Base-by-base conservation (phyloP, 371 early-diverging fungal species). In the Mucor mucedo region DNA sequence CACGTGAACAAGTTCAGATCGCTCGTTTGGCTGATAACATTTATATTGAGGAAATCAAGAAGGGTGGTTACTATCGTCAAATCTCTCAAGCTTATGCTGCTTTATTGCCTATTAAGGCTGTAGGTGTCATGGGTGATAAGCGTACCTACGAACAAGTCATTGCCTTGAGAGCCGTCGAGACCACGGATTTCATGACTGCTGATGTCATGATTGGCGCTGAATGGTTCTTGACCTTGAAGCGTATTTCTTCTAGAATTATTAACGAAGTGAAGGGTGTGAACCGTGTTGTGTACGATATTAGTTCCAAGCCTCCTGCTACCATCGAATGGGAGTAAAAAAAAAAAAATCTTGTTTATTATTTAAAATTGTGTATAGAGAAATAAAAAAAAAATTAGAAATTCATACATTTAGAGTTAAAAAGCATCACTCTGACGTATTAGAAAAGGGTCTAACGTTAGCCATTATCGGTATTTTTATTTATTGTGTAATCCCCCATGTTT, bases 61-160 rank as follows among this genome's bases (percentile, higher is more conserved):
- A 93, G 84, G 95, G 93, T 29, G 96, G 95, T 8, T 85, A 93
- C 49, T 98, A 98, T 80, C 91, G 95, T 68, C 88, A 95, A 78
- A 98, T 97, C 69, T 91, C 97, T 47, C 98, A 98, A 83, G 98
- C 98, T 28, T 98, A 95, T 75, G 97, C 97, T 62, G 97, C 96
- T 2, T 82, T 98, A 41, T 80, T 98, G 60, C 97, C 97, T 28
- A 89, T 98, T 57, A 89, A 92, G 77, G 92, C 96, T 55, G 98
- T 98, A 49, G 98, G 98, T 67, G 98, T 98, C 56, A 98, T 97
- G 98, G 98, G 98, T 68, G 98, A 98, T 77, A 89, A 91, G 84
- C 90, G 98, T 62, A 98, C 98, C 11, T 98, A 98, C 66, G 98
- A 98, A 82, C 97, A 98, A 83, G 95, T 95, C 58, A 96, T 98